Conservation (phyloP, 768 basidiomycete species). For the Tylopilus sp. region DNA sequence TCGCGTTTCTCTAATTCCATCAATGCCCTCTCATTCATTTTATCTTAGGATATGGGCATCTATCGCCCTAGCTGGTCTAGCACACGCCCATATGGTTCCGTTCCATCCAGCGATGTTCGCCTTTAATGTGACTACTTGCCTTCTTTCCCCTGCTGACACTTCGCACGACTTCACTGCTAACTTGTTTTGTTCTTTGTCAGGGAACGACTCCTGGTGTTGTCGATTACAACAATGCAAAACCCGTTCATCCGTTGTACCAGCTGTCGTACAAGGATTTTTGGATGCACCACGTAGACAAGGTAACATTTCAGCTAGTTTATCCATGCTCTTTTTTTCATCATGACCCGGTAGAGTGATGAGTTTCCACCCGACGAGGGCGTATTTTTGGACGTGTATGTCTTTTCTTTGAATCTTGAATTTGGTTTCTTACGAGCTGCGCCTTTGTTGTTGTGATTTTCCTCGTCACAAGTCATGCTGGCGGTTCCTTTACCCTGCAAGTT, state of each 20-base stretch:
- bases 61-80: constrained; percentile 11
- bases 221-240: neutral
- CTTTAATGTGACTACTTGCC: constrained; percentile 2
- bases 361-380: neutral
- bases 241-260: neutral
- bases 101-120: constrained; percentile 1
- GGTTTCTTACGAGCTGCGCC: neutral
- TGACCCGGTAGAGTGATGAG: neutral
- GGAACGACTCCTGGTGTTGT: neutral
- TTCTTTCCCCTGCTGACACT: neutral
- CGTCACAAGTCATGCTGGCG: constrained; percentile 3
- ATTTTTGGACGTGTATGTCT: constrained; percentile 10
- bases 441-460: neutral
- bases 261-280: neutral
- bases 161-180: too few relatives aligned
- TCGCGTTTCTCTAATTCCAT: neutral
- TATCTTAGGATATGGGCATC: constrained; percentile 1
- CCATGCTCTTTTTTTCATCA: neutral
- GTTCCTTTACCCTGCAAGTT: neutral
- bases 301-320: neutral
- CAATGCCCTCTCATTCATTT: constrained; percentile 1
- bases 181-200: constrained; percentile 1
- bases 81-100: neutral
- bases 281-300: neutral
- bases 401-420: neutral